Base-by-base conservation (phyloP, 2,329 filamentous ascomycete species). In the Microcyclospora tardicrescens region DNA sequence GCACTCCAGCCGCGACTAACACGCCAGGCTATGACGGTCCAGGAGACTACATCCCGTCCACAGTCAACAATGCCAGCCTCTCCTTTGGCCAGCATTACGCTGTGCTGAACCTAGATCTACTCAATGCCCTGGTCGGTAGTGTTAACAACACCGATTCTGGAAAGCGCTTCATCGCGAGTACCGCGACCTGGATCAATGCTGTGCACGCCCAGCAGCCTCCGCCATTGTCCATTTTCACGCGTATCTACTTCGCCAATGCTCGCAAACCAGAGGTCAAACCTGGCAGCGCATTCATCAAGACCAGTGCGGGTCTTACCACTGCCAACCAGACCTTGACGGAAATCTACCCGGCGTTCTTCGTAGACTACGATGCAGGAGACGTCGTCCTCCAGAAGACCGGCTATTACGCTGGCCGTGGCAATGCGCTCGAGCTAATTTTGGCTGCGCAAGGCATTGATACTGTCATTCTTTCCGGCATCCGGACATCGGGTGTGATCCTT, bases 71-170 rank as follows among this genome's bases (percentile, higher is more conserved):
- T 34, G 38, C 34, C 16, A 46, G 40, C 34, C 39, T 57, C 28
- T 43, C 47, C 28, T 62, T 64, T 44, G 61, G 59, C 38, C 38
- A 47, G 9, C 47, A 58, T 45, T 64, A 62, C 44, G 62, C 61
- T 1, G 51, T 65, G 39, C 60, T 66, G 32, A 64, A 67, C 44
- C 52, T 66, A n/a, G 64, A 67, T 45, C 46, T 61, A 10, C 64
- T 64, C 53, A 52, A 56, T 16, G 50, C 50, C 33, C 55, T 67
- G 5, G 57, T 66, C 27, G 43, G 55, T 36, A 41, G 47, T 10
- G 43, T 65, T 34, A 50, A 56, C 31, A 42, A 54, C 24, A 60
- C 60, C 0, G 15, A 54, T 1, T 51, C 59, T 19, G 62, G 62
- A 24, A 16, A 52, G 27, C 28, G 45, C 2, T 59, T 61, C 40